Conservation (phyloP, 1,284 basidiomycete species). For the Puccinia polysora region DNA sequence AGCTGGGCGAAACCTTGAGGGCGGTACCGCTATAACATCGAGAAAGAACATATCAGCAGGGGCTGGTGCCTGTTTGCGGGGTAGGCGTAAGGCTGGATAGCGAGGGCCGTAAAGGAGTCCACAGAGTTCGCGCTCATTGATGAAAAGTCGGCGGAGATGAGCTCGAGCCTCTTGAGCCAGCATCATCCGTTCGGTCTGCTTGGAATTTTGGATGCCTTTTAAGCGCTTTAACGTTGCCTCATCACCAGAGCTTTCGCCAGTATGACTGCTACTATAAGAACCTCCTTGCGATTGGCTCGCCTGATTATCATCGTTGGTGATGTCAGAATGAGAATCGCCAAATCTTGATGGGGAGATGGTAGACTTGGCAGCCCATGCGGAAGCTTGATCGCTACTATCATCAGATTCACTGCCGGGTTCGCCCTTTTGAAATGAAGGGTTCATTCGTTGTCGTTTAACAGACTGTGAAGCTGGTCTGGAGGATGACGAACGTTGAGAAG, state of each 20-base stretch:
- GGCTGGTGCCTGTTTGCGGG: conserved; percentile 42
- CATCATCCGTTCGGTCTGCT: conserved; percentile 78
- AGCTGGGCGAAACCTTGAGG: conserved; percentile 92
- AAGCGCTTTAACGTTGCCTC: no score
- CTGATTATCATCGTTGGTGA: conserved; percentile 52
- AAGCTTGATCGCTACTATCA: conserved; percentile 20
- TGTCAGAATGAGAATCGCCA: conserved; percentile 3
- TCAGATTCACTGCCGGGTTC: neutral
- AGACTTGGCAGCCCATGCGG: conserved; percentile 19
- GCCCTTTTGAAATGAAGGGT: neutral
- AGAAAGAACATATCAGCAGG: conserved; percentile 97
- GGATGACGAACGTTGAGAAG: conserved; percentile 8
- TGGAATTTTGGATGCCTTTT: conserved; percentile 62
- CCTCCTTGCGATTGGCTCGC: no score
- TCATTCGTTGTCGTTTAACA: conserved; percentile 4
- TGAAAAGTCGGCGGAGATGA: conserved; percentile 82
- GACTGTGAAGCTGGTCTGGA: neutral
- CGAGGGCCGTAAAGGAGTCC: conserved; percentile 87
- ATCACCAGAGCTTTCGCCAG: conserved; percentile 64
- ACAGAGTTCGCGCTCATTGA: conserved; percentile 74
- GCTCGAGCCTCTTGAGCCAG: conserved; percentile 86
- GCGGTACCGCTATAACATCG: conserved; percentile 83
- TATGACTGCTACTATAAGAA: no score
- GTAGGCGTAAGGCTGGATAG: conserved; percentile 61
- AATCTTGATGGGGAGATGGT: neutral